Evolutionary conservation across 768 basidiomycete genomes (phyloP).

Genomic region (Postia placenta): DNA sequence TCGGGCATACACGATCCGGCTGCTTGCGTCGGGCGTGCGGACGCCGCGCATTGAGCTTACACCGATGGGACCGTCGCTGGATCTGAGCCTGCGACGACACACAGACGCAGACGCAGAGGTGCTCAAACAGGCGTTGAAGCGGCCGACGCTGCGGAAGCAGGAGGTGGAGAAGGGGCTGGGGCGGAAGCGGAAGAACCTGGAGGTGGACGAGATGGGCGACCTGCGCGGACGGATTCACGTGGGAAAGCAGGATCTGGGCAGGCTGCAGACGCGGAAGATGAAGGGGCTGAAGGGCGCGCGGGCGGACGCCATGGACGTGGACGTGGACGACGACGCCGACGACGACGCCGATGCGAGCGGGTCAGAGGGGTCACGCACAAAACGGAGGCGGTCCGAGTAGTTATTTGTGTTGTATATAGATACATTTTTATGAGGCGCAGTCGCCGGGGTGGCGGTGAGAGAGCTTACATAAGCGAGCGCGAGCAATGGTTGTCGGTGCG

Average conservation of each 20-base stretch:
- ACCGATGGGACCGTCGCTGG: constrained; percentile 89
- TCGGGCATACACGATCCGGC: constrained; percentile 73
- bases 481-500: too few species aligned
- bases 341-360: too few species aligned
- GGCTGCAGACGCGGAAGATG: constrained; percentile 92
- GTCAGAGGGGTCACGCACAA: too few species aligned
- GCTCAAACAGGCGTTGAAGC: constrained; percentile 72
- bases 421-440: too few species aligned
- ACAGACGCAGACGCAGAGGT: constrained; percentile 72
- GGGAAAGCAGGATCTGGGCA: constrained; percentile 80
- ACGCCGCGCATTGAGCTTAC: constrained; percentile 77
- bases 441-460: background rate
- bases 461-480: background rate
- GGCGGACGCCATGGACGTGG: constrained; percentile 4
- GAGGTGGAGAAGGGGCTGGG: constrained; percentile 83
- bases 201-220: constrained; percentile 98
- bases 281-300: constrained; percentile 68
- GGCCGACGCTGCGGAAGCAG: constrained; percentile 84
- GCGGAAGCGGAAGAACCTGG: constrained; percentile 92
- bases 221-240: constrained; percentile 86
- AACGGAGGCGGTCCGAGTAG: background rate
- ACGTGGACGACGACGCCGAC: background rate
- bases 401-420: too few species aligned
- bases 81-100: constrained; percentile 72
- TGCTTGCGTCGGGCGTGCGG: constrained; percentile 71